Evolutionary conservation across 345 rosid species (phyloP), one percentile per base, ranked within the genome.

Genomic region (Populus euphratica): DNA sequence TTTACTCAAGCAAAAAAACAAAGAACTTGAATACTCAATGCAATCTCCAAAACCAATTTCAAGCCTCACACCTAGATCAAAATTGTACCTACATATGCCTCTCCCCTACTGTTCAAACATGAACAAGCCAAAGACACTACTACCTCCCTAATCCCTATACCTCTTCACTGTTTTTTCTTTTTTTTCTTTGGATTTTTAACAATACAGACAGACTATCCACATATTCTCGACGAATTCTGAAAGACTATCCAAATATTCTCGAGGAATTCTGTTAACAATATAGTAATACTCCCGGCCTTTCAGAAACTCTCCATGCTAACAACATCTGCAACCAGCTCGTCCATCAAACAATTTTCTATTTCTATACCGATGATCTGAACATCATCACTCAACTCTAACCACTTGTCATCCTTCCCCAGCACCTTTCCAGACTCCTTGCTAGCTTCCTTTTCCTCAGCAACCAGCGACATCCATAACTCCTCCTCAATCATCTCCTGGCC

Each of bases 321-420:
- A 67, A 90, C 71, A 77, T 94, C 97, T 72, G 70, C 83, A 62
- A 84, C 83, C 72, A 95, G 85, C 73, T 91, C 91, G 82, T 92
- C 97, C 49, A 93, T 78, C 88, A 93, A 85, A 74, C 81, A 83
- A 81, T 83, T 75, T 85, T 87, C 97, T 77, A 93, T 85, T 68
- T 93, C 98, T 81, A 81, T 81, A 77, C 88, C 87, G 36, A 92
- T 85, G 44, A 52, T 74, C 81, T 88, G 94, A 56, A 86, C 82
- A 62, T 89, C 89, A 33, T 87, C 88, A 75, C 80, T 92, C 78
- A 92, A 78, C 33, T 85, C 87, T 74, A 87, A 75, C 92, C 89
- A 90, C n/a, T 78, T 77, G n/a, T 88, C 90, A 73, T 85, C 90
- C 71, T 84, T 85, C 18, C 86, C 87, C 33, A 87, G 68, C 18